phyloP scores from a whole-genome alignment of 2,329 filamentous ascomycete genomes.

The Trichoderma asperellum region DNA sequence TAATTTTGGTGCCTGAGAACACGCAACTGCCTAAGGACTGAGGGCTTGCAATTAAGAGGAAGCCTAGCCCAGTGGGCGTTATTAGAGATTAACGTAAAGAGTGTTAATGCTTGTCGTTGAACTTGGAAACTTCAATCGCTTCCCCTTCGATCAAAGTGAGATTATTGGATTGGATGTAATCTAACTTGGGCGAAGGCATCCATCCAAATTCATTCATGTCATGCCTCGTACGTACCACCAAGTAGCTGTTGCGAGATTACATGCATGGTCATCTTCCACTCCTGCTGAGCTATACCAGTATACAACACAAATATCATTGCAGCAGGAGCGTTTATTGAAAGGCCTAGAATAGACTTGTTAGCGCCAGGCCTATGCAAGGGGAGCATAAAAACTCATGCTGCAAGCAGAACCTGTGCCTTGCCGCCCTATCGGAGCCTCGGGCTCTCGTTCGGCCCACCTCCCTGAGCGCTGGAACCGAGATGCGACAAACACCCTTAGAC shows the following conservation, averaged over 20 bases:
- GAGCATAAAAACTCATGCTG: slow-evolving; percentile 10
- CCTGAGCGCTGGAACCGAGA: background rate
- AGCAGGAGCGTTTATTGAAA: background rate
- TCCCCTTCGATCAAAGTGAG: background rate
- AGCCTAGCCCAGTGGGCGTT: background rate
- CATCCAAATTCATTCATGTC: background rate
- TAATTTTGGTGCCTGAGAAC: slow-evolving; percentile 26
- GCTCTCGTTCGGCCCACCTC: background rate
- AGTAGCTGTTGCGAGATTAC: background rate
- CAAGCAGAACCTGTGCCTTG: background rate
- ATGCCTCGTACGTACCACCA: too few relatives aligned
- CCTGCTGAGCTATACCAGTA: background rate
- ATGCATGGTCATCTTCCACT: background rate
- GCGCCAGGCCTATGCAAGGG: slow-evolving; percentile 6
- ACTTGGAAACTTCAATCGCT: background rate
- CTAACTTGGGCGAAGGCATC: slow-evolving; percentile 28
- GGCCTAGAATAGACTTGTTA: background rate
- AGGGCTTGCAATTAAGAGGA: background rate
- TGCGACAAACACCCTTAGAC: background rate
- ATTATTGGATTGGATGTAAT: background rate
- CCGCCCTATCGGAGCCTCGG: background rate
- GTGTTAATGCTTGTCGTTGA: background rate
- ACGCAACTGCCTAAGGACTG: background rate
- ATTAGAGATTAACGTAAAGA: background rate
- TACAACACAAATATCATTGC: background rate